Percentiles rank a stretch among this genome's conserved stretches.
These are phyloP conservation scores for Annulohypoxylon moriforme DNA, from an alignment of 495 filamentous ascomycete species.

Conservation along the genomic window DNA sequence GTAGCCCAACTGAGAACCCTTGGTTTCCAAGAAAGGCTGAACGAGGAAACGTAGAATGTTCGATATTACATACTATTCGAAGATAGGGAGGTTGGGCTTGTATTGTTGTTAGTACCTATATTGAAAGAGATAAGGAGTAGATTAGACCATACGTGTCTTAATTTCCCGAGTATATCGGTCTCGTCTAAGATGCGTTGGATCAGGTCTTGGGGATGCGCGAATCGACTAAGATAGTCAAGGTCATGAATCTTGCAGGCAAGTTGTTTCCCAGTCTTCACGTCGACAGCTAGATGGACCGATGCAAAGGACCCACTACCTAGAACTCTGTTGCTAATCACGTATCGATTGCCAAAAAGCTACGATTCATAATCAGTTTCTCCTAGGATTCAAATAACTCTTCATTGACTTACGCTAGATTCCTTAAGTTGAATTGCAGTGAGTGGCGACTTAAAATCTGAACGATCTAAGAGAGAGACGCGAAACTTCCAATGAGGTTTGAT, in stretches of 20 bases:
- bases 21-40: too few relatives aligned
- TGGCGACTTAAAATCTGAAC: slow-evolving; percentile 4
- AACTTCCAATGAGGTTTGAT: slow-evolving; percentile 54
- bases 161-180: slow-evolving; percentile 64
- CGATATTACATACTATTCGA: slow-evolving; percentile 1
- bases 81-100: slow-evolving; percentile 32
- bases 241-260: slow-evolving; percentile 81
- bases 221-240: slow-evolving; percentile 34
- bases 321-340: slow-evolving; percentile 62
- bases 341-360: slow-evolving; percentile 62
- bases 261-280: slow-evolving; percentile 71
- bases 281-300: slow-evolving; percentile 82
- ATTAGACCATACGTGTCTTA: slow-evolving; percentile 67
- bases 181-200: slow-evolving; percentile 58
- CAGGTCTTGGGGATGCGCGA: background rate
- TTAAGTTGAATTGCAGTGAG: slow-evolving; percentile 36
- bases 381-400: background rate
- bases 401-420: slow-evolving; percentile 32
- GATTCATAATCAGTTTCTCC: slow-evolving; percentile 1
- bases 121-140: background rate
- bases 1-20: too few relatives aligned
- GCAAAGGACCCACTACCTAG: slow-evolving; percentile 89
- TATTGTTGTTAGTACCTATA: background rate
- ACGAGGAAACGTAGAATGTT: too few relatives aligned
- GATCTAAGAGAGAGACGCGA: slow-evolving; percentile 41